Percentiles rank a stretch among this genome's conserved stretches.
Evolutionary conservation across 495 filamentous ascomycete genomes (phyloP).

Genomic region (Parmelia sp.): DNA sequence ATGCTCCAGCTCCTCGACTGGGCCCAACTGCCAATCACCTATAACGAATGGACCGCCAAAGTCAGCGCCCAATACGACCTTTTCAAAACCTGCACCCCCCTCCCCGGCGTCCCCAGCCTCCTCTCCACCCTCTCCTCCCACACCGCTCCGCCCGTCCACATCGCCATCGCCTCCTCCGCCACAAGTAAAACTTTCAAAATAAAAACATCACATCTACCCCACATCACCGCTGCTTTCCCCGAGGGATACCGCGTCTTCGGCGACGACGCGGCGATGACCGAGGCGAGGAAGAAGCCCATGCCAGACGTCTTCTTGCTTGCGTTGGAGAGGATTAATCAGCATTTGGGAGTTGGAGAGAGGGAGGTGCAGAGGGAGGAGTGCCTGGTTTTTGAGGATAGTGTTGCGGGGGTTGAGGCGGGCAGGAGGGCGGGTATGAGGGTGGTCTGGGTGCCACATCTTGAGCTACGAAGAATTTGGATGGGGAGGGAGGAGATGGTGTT

Average conservation of each 20-base stretch:
- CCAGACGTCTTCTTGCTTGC: conserved; percentile 39
- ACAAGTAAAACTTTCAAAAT: conserved; percentile 1
- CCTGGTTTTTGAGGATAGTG: conserved; percentile 42
- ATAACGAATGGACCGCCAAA: conserved; percentile 32
- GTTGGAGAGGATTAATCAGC: conserved; percentile 31
- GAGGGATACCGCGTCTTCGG: conserved; percentile 29
- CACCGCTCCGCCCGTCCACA: conserved; percentile 3
- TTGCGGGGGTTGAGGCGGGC: conserved; percentile 40
- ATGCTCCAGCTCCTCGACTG: conserved; percentile 27
- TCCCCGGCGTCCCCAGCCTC: conserved; percentile 35
- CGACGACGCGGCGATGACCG: conserved; percentile 32
- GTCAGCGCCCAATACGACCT: conserved; percentile 23
- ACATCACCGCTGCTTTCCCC: conserved; percentile 17
- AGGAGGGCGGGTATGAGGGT: conserved; percentile 43
- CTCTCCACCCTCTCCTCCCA: conserved; percentile 27
- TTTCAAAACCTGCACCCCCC: conserved; percentile 30
- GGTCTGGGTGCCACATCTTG: conserved; percentile 38
- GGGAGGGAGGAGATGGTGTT: conserved; percentile 32
- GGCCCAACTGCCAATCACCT: conserved; percentile 32
- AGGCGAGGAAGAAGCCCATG: conserved; percentile 32
- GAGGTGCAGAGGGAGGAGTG: conserved; percentile 33
- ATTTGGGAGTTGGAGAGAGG: conserved; percentile 18
- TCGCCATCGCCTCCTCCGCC: conserved; percentile 22
- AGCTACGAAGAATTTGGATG: conserved; percentile 28
- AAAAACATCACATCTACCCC: conserved; percentile 20